Evolutionary conservation across 2,329 filamentous ascomycete genomes (phyloP), one percentile per base, ranked within the genome.

Genomic region (Rhynchosporium secalis): DNA sequence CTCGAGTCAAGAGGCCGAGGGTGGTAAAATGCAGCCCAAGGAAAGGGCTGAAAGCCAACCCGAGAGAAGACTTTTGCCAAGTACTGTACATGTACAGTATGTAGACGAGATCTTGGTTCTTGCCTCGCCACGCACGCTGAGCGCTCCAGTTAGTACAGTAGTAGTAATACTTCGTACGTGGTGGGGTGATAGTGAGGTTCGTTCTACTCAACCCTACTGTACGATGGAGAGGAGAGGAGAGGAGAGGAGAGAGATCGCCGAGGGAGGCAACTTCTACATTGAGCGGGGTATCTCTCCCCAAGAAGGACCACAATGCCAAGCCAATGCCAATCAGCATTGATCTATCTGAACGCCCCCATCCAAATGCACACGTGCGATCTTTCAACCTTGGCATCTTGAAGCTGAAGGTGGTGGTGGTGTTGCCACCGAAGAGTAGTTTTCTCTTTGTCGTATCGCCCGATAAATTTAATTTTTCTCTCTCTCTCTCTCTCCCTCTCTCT

Each of bases 401-500:
- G 33, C 33, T 10, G 9, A 36, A 36, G 20, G 20, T 20, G 20
- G 20, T 20, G 20, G 20, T 20, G 20, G 20, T 20, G 20, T 20
- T 20, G 20, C 20, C 20, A 20, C 20, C 20, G 20, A 20, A 20
- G 20, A 20, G 20, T 20, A 20, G 20, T 20, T 20, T 20, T 20
- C 20, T 20, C 20, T 10, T 36, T 36, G 33, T 36, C 33, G 9
- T 36, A 36, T 36, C 33, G 2, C 33, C 9, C 33, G 6, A 5
- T 36, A 6, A 10, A 36, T 36, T 36, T 10, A 6, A 5, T 36
- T 10, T 36, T 2, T 36, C 33, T 5, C 33, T 36, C 9, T 36
- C 5, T 36, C 9, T 10, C 33, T 9, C 9, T 64, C 65, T 31
- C n/a, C n/a, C 48, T 63, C 43, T 64, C 69, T 38, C 73, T 72